Evolutionary conservation across 2,329 filamentous ascomycete species (phyloP), one percentile per base, ranked within the genome.

Genomic region (Didymella exigua): DNA sequence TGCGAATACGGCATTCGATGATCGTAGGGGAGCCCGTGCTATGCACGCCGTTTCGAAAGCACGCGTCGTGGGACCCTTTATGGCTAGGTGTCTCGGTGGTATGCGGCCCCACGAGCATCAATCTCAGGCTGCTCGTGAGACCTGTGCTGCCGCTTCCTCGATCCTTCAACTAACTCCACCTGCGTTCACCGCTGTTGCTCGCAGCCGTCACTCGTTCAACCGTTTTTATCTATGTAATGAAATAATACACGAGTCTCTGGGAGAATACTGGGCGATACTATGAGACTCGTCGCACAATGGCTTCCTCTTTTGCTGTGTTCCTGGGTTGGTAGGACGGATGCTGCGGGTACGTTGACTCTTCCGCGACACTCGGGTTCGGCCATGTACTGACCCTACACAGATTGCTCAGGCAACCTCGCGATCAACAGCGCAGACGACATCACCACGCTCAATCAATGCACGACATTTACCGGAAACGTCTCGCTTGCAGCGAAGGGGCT

Each of bases 371-470:
- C 24, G 2, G 21, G 10, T 6, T 10, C 2, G 33, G 13, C 33
- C 19, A 5, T n/a, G 31, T 49, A 14, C 30, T 55, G n/a, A 55
- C 40, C n/a, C 34, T 4, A 13, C 8, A 24, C 43, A 67, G 65
- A 63, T 24, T 68, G 65, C 49, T 45, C 55, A 23, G 45, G 46
- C 24, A 47, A 47, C 4, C 44, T 66, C 45, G 60, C 58, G 2
- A 59, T 68, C 38, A 58, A 59, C n/a, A 61, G 56, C 16, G 3
- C 54, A 3, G 33, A 59, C 40, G 62, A 68, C 49, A 50, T 65
- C 16, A 16, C 54, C 21, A 56, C 37, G 16, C 33, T 68, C 10
- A 51, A 45, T 5, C 51, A 48, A 47, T 68, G 65, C 38, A 21
- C 50, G 5, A 58, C 42, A 16, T 63, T 68, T 29, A 55, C 40